Percentiles rank a stretch among this genome's conserved stretches.
phyloP scores from a whole-genome alignment of 202 grass and related monocot genomes.

The Zoysia matrella region DNA sequence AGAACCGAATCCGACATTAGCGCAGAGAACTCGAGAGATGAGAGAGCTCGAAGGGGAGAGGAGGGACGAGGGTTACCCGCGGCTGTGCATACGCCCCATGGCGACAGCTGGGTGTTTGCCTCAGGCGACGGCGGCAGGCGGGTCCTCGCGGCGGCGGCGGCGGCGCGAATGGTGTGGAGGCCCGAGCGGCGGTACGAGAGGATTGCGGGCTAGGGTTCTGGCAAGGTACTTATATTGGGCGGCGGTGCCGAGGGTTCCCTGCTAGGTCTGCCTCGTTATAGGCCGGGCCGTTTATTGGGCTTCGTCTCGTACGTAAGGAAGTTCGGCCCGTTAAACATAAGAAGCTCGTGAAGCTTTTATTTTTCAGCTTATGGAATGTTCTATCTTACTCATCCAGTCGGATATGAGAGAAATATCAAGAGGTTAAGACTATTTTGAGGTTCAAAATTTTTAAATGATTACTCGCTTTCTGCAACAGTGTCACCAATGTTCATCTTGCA shows the following conservation, averaged over 20 bases:
- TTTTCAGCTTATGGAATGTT: not conserved
- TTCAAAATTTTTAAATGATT: too few relatives aligned
- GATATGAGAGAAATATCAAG: too few relatives aligned
- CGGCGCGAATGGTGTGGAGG: not conserved
- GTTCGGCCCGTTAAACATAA: not conserved
- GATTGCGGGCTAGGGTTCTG: conserved; percentile 48
- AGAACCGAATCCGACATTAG: conserved; percentile 24
- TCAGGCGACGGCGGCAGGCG: conserved; percentile 26
- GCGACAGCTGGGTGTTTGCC: conserved; percentile 29
- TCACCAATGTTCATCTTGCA: too few relatives aligned
- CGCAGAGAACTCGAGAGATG: not conserved
- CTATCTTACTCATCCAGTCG: not conserved
- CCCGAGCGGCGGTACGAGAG: conserved; percentile 31
- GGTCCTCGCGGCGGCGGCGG: conserved; percentile 16
- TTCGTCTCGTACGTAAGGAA: not conserved
- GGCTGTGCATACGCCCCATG: conserved; percentile 97
- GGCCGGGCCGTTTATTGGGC: not conserved
- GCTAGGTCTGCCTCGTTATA: conserved; percentile 32
- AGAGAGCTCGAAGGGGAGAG: not conserved
- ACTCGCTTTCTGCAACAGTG: too few relatives aligned
- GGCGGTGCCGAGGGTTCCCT: conserved; percentile 14
- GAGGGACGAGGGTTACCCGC: conserved; percentile 43
- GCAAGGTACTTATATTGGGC: conserved; percentile 27
- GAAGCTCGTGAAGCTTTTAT: not conserved
- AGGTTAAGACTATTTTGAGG: too few relatives aligned